Conservation (phyloP, 1,284 basidiomycete species). For the Coniferiporia sulphurascens region DNA sequence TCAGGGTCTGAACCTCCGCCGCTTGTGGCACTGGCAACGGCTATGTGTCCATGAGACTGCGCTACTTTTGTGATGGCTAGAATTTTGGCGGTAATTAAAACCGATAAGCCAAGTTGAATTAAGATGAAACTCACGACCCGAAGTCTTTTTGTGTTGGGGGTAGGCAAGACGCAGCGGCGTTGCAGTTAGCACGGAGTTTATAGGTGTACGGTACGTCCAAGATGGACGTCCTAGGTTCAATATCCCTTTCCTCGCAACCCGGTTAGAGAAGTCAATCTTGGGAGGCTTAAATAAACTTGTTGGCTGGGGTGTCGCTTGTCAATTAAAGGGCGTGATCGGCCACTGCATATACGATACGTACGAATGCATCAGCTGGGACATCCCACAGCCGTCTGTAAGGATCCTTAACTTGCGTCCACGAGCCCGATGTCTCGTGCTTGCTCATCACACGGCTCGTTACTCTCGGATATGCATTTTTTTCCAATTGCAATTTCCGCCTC, state of each 20-base stretch:
- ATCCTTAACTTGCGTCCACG: too few relatives aligned
- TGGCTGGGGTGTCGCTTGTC: background rate
- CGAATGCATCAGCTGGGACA: background rate
- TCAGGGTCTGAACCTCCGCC: conserved; percentile 10
- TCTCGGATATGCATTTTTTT: too few relatives aligned
- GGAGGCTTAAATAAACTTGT: background rate
- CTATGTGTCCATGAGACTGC: conserved; percentile 12
- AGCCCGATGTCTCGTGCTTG: too few relatives aligned
- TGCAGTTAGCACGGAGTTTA: background rate
- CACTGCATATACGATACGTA: background rate
- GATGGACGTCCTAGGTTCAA: background rate
- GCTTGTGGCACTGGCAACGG: conserved; percentile 12
- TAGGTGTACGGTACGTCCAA: background rate
- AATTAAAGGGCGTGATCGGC: background rate
- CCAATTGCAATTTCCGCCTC: too few relatives aligned
- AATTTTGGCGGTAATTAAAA: background rate
- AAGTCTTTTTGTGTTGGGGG: conserved; percentile 4
- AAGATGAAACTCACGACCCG: conserved; percentile 1
- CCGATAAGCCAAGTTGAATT: background rate
- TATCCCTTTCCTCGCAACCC: background rate
- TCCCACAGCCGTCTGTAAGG: too few relatives aligned
- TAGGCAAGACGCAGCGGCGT: background rate
- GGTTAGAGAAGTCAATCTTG: background rate
- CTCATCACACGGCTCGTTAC: too few relatives aligned
- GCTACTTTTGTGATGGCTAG: conserved; percentile 12